Base-by-base conservation (phyloP, 2,329 filamentous ascomycete genomes). In the Fusarium graminum region DNA sequence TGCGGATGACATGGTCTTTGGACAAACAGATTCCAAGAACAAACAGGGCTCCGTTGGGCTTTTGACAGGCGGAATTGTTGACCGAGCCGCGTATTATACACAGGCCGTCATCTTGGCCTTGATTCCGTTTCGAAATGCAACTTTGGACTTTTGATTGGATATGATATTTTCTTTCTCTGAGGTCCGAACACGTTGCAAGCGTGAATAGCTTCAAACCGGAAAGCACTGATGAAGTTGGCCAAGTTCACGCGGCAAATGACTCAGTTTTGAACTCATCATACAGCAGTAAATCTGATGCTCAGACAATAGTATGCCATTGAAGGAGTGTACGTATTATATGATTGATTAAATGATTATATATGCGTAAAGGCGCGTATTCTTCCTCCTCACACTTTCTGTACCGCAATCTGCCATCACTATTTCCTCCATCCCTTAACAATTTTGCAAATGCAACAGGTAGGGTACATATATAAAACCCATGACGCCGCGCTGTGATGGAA, bases 51-150 rank as follows among this genome's bases (percentile, higher is more conserved):
- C 76, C 4, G 78, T 80, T 28, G 80, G 79, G 2, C 63, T 81
- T 32, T 63, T 81, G 66, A 81, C 79, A 4, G 77, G 72, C 1
- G 76, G 77, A 39, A 72, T 78, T 19, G 65, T 80, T 13, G 74
- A 76, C 40, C 72, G 79, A 43, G 70, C 74, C n/a, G 70, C 51
- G 3, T 79, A 76, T 46, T 81, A 81, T 57, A 72, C 72, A 1
- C 77, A 80, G 50, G 78, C 79, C 0, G 77, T 81, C 13, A 73
- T 81, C 16, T 41, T 80, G 45, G 80, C 80, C 4, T 46, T 81
- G 56, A 80, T 81, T 49, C 79, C 79, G 2, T 80, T 80, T 41
- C 77, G 71, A 56, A 81, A 80, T 50, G 30, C 51, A 8, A 68
- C 53, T 3, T 54, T 80, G 53, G 74, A 74, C 2, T 81, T 80